Percentiles rank a stretch among this genome's conserved stretches.
phyloP scores from a whole-genome alignment of 1,139 yeast genomes.

The Yamadazyma oceani region DNA sequence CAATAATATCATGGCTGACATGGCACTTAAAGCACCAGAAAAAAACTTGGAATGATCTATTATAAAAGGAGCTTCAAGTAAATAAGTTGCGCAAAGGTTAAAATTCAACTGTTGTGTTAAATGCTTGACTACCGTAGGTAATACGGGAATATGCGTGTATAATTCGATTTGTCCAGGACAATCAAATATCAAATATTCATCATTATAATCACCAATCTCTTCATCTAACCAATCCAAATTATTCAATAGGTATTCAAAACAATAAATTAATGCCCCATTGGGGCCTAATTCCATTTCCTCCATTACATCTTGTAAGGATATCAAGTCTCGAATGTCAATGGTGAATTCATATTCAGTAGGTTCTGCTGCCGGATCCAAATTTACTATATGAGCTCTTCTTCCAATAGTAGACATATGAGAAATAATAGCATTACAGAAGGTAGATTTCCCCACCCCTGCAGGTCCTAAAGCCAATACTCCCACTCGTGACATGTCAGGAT shows the following conservation, averaged over 20 bases:
- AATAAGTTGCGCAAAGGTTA: conserved; percentile 86
- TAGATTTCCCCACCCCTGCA: conserved; percentile 94
- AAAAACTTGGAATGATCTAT: conserved; percentile 89
- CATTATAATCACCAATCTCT: conserved; percentile 90
- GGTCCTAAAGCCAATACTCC: conserved; percentile 97
- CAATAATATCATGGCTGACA: conserved; percentile 95
- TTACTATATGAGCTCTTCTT: conserved; percentile 90
- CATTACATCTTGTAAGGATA: conserved; percentile 94
- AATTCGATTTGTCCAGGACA: conserved; percentile 98
- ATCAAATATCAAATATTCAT: conserved; percentile 90
- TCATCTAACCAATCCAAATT: conserved; percentile 97
- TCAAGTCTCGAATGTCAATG: conserved; percentile 86
- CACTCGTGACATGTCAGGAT: conserved; percentile 73
- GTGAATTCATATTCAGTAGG: conserved; percentile 90
- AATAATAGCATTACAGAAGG: conserved; percentile 87
- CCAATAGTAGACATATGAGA: conserved; percentile 89
- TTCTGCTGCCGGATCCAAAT: conserved; percentile 97
- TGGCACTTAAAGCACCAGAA: conserved; percentile 93
- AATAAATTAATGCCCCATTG: conserved; percentile 89
- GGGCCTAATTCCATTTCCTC: conserved; percentile 94
- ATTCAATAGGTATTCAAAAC: conserved; percentile 84
- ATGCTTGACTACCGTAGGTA: conserved; percentile 86
- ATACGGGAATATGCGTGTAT: conserved; percentile 90
- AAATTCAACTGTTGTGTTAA: conserved; percentile 76
- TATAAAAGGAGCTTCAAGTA: conserved; percentile 91